Conservation (phyloP, 208 protist species). For the Zelonia costaricensis region DNA sequence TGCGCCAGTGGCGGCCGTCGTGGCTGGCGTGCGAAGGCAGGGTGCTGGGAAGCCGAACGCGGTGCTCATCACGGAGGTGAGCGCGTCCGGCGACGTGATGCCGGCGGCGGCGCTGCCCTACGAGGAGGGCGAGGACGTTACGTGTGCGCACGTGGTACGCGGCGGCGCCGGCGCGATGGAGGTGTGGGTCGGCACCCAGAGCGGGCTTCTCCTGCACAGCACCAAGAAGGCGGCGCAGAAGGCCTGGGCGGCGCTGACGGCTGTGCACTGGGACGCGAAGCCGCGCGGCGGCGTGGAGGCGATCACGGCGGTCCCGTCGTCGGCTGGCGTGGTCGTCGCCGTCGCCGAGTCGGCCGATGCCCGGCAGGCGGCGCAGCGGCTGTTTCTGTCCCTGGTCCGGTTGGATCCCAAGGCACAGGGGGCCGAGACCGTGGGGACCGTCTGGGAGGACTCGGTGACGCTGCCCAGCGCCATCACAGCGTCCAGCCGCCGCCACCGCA, state of each 20-base stretch:
- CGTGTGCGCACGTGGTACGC: constrained; percentile 23
- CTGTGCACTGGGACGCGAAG: constrained; percentile 10
- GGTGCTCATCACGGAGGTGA: constrained; percentile 11
- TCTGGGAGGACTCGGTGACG: background rate
- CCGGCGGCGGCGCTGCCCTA: background rate
- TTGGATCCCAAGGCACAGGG: background rate
- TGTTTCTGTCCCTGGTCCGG: background rate
- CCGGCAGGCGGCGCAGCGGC: background rate
- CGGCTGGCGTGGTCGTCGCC: background rate
- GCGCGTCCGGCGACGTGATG: background rate
- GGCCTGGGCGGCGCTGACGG: constrained; percentile 9
- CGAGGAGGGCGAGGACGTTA: constrained; percentile 1
- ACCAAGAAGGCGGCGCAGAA: background rate
- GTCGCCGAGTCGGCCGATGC: background rate
- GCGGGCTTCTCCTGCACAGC: constrained; percentile 10
- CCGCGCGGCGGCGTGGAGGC: constrained; percentile 13
- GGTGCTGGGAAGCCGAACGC: background rate
- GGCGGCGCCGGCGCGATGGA: background rate
- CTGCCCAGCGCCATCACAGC: background rate
- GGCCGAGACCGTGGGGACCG: background rate
- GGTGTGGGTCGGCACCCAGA: constrained; percentile 14
- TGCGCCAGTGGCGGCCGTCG: background rate
- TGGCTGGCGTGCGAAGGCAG: constrained; percentile 7
- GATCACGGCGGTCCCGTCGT: constrained; percentile 8
- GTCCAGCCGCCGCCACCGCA: background rate